phyloP scores from a whole-genome alignment of 257 asterid species.

The Agastache rugosa region DNA sequence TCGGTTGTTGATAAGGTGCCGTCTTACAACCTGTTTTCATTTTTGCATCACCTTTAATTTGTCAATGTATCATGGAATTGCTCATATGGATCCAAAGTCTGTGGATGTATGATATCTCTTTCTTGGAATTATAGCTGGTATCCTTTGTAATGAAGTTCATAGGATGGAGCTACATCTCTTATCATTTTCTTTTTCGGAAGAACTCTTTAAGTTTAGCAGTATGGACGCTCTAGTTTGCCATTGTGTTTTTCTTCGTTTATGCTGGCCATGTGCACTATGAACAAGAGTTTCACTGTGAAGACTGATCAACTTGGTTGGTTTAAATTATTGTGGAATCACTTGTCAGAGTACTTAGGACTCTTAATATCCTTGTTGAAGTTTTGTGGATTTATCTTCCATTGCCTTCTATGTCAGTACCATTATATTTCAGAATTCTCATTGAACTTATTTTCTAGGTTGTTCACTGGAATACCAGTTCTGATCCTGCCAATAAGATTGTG shows the following conservation, averaged over 20 bases:
- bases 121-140: constrained; percentile 5
- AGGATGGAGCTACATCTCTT: not conserved
- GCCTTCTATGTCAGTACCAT: not conserved
- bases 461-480: constrained; percentile 57
- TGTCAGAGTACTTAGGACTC: constrained; percentile 21
- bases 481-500: constrained; percentile 70
- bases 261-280: constrained; percentile 4
- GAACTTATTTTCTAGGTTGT: constrained; percentile 56
- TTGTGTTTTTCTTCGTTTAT: constrained; percentile 17
- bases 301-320: not conserved
- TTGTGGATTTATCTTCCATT: constrained; percentile 12
- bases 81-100: constrained; percentile 2
- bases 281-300: not conserved
- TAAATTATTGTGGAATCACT: constrained; percentile 14
- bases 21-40: constrained; percentile 1
- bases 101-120: not conserved
- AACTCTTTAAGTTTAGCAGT: constrained; percentile 1
- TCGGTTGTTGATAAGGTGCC: constrained; percentile 77
- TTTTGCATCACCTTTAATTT: constrained; percentile 14
- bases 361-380: constrained; percentile 29
- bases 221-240: constrained; percentile 4
- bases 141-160: constrained; percentile 11
- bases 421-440: constrained; percentile 24
- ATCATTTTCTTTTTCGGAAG: not conserved
- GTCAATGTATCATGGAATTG: constrained; percentile 15